Evolutionary conservation across 2,329 filamentous ascomycete genomes (phyloP).

Genomic region (Herpotrichia juniperi): DNA sequence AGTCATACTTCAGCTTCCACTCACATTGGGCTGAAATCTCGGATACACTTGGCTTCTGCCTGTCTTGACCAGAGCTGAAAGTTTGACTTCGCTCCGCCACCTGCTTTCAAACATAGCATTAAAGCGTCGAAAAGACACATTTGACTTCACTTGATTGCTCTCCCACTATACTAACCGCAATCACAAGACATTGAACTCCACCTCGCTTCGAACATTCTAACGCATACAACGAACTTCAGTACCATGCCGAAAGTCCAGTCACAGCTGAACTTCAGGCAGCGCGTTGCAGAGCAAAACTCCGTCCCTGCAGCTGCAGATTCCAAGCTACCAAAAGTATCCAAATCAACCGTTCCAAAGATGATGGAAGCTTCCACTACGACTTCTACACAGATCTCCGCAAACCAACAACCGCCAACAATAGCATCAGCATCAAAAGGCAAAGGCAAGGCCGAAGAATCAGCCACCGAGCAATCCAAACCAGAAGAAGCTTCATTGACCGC

Average conservation of each 20-base stretch:
- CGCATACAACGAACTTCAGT: not conserved
- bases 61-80: slow-evolving; percentile 1
- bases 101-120: not conserved
- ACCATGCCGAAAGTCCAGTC: not conserved
- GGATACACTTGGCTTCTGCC: slow-evolving; percentile 5
- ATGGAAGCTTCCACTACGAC: too few relatives aligned
- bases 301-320: not conserved
- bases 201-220: not conserved
- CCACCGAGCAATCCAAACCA: too few relatives aligned
- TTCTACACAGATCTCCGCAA: too few relatives aligned
- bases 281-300: not conserved
- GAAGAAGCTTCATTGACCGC: not conserved
- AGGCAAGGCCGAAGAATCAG: too few relatives aligned
- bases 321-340: not conserved
- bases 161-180: too few relatives aligned
- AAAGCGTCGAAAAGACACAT: too few relatives aligned
- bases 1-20: not conserved
- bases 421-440: too few relatives aligned
- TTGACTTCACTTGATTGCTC: too few relatives aligned
- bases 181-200: too few relatives aligned
- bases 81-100: slow-evolving; percentile 5
- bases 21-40: not conserved
- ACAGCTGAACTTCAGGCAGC: not conserved
- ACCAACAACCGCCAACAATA: not conserved
- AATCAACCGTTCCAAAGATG: not conserved